These are phyloP conservation scores for Xerocomellus amylosporus DNA, from an alignment of 768 basidiomycete species.

Conservation along the genomic window DNA sequence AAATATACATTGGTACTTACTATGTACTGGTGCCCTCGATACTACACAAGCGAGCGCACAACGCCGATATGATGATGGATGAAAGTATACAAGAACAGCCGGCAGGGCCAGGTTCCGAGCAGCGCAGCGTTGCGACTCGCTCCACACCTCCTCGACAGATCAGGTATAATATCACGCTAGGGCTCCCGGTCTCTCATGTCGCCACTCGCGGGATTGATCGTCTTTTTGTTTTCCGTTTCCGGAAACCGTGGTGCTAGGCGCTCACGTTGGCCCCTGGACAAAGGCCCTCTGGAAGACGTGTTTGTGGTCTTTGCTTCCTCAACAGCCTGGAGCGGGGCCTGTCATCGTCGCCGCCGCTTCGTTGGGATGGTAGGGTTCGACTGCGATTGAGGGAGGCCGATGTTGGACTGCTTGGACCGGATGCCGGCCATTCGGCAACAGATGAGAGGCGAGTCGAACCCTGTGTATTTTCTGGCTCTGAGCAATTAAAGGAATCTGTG, in stretches of 20 bases:
- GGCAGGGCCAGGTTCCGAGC: constrained; percentile 13
- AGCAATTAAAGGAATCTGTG: constrained; percentile 20
- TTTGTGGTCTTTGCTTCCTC: constrained; percentile 51
- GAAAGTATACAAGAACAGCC: constrained; percentile 10
- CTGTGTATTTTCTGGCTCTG: constrained; percentile 23
- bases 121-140: constrained; percentile 3
- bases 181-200: constrained; percentile 1
- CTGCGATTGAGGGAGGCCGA: constrained; percentile 47
- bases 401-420: constrained; percentile 29
- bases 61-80: not conserved
- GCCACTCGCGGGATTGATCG: not conserved
- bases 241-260: constrained; percentile 5
- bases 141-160: constrained; percentile 18
- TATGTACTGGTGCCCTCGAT: not conserved
- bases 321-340: constrained; percentile 40
- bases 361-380: constrained; percentile 54
- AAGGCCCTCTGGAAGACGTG: constrained; percentile 25
- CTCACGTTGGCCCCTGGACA: constrained; percentile 24
- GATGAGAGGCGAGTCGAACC: constrained; percentile 44
- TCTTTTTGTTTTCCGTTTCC: not conserved
- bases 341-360: constrained; percentile 33
- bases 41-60: not conserved
- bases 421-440: constrained; percentile 43
- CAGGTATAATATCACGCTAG: constrained; percentile 7
- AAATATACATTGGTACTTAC: constrained; percentile 4